phyloP scores from a whole-genome alignment of 768 basidiomycete genomes.

The Mycena floridula region DNA sequence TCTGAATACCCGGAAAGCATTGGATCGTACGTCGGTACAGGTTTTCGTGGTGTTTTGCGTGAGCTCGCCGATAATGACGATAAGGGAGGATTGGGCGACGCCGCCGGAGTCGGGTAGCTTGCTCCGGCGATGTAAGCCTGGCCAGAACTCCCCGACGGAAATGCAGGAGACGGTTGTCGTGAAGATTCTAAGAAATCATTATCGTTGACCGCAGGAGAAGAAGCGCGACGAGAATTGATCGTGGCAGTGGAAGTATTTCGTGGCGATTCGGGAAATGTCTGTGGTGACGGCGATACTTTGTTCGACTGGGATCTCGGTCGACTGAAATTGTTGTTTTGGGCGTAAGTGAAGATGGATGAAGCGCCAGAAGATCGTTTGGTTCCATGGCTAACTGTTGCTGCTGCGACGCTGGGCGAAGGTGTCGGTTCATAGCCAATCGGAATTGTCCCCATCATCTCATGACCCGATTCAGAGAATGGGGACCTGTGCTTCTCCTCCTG shows the following conservation, averaged over 20 bases:
- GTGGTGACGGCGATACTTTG: conserved; percentile 3
- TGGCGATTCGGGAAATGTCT: conserved; percentile 4
- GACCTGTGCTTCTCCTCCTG: conserved; percentile 1
- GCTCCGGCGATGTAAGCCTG: too few species aligned
- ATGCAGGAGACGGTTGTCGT: too few species aligned
- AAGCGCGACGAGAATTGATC: neutral
- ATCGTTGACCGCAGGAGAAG: too few species aligned
- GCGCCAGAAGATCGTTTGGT: conserved; percentile 2
- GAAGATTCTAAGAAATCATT: too few species aligned
- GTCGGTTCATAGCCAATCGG: conserved; percentile 10
- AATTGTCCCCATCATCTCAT: conserved; percentile 5
- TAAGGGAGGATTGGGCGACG: neutral
- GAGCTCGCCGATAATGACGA: conserved; percentile 3
- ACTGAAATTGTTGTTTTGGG: conserved; percentile 14
- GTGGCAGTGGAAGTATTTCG: neutral
- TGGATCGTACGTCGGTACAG: conserved; percentile 48
- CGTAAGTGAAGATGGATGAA: conserved; percentile 9
- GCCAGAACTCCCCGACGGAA: neutral
- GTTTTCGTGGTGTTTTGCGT: conserved; percentile 41
- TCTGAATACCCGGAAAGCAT: conserved; percentile 2
- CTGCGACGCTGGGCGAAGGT: conserved; percentile 1
- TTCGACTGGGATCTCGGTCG: conserved; percentile 13
- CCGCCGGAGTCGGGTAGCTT: neutral
- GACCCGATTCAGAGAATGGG: conserved; percentile 12
- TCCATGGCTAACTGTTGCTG: conserved; percentile 10